Base-by-base conservation (phyloP, 768 basidiomycete genomes). In the Gloeostereum incarnatum region DNA sequence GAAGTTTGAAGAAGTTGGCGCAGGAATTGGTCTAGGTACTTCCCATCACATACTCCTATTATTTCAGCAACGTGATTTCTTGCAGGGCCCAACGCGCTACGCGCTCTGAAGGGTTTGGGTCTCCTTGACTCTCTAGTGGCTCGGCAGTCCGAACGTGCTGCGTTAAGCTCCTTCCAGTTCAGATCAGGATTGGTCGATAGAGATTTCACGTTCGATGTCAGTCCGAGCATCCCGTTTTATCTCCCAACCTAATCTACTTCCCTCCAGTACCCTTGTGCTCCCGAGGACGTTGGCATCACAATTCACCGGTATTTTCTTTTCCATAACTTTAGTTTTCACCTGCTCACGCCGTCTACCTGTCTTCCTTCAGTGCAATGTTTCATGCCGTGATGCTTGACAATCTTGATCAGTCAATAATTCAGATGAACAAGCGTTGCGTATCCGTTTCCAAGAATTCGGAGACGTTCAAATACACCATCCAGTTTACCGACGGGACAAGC, bases 341-440 rank as follows among this genome's bases (percentile, higher is more conserved):
- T n/a, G n/a, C n/a, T n/a, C n/a, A n/a, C n/a, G n/a, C 21, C 14
- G 10, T n/a, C n/a, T 38, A 74, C 70, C 73, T 4, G 60, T 56
- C 6, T 73, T 75, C 42, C 55, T 78, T 4, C 65, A 72, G 14
- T 68, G 70, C 1, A 49, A 77, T 20, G 53, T 65, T 4, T 58
- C 59, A 4, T 54, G 65, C 14, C 36, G 74, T 17, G 62, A 75
- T 43, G 58, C 66, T 0, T 46, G 54, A n/a, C n/a, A n/a, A n/a
- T n/a, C n/a, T n/a, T n/a, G n/a, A n/a, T n/a, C n/a, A n/a, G n/a
- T n/a, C n/a, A 6, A 49, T 52, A 22, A 56, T 63, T 4, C 69
- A 71, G 45, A 71, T 77, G 55, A 61, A 68, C 48, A 75, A 72
- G 45, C 69, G 71, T 8, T 71, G 69, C 46, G 54, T 49, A 8